Conservation (phyloP, 768 basidiomycete species). For the Suillus ampliporus region DNA sequence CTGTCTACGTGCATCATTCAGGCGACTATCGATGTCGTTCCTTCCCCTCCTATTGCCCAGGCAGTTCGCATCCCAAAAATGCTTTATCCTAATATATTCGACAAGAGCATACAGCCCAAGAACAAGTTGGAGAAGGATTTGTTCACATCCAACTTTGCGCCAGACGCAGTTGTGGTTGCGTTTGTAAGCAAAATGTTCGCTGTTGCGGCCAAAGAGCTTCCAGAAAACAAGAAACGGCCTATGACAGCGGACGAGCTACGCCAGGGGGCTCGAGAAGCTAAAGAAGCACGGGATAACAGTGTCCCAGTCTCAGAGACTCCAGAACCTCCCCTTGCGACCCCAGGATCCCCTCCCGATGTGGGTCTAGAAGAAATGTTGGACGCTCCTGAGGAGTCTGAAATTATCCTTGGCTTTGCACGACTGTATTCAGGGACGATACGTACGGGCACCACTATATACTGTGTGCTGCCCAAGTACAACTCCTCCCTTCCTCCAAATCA, state of each 20-base stretch:
- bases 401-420: slow-evolving; percentile 90
- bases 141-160: slow-evolving; percentile 66
- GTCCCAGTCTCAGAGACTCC: slow-evolving; percentile 10
- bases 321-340: slow-evolving; percentile 10
- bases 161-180: slow-evolving; percentile 70
- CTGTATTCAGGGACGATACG: slow-evolving; percentile 89
- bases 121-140: slow-evolving; percentile 86
- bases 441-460: slow-evolving; percentile 66
- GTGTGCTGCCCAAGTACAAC: slow-evolving; percentile 89
- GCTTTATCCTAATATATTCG: slow-evolving; percentile 81
- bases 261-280: slow-evolving; percentile 59
- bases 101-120: slow-evolving; percentile 62
- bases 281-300: slow-evolving; percentile 41
- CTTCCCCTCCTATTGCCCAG: slow-evolving; percentile 85
- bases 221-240: slow-evolving; percentile 80
- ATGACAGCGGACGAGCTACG: slow-evolving; percentile 88
- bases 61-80: slow-evolving; percentile 86
- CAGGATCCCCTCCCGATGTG: slow-evolving; percentile 1
- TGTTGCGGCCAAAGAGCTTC: slow-evolving; percentile 77
- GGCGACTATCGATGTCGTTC: slow-evolving; percentile 91
- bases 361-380: not conserved
- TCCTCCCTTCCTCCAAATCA: slow-evolving; percentile 63
- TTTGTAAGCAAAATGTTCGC: slow-evolving; percentile 99
- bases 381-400: slow-evolving; percentile 49
- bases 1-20: slow-evolving; percentile 93